Percentiles rank a stretch among this genome's conserved stretches.
These are phyloP conservation scores for Nigrograna mackinnonii DNA, from an alignment of 2,329 filamentous ascomycete genomes.

Conservation along the genomic window DNA sequence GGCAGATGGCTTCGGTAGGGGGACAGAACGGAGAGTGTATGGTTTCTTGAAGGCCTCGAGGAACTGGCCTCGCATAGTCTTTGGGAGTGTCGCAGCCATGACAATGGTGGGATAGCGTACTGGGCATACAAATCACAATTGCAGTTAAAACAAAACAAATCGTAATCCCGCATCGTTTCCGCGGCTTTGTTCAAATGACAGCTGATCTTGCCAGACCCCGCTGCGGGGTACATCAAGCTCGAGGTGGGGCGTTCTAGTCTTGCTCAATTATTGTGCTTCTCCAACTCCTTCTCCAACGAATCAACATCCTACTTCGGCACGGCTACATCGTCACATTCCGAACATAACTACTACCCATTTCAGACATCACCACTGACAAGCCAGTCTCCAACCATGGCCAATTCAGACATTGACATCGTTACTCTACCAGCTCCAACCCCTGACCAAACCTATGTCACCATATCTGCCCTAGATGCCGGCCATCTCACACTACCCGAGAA, in stretches of 20 bases:
- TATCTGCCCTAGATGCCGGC: constrained; percentile 35
- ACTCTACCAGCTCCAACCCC: constrained; percentile 22
- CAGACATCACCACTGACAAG: too few relatives aligned
- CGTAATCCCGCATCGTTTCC: not conserved
- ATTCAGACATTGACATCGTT: constrained; percentile 7
- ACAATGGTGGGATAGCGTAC: not conserved
- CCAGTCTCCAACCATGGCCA: not conserved
- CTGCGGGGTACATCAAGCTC: constrained; percentile 24
- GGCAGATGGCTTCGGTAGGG: constrained; percentile 32
- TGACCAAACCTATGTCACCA: constrained; percentile 29
- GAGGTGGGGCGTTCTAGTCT: constrained; percentile 24
- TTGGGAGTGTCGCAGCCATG: constrained; percentile 21
- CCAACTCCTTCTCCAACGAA: constrained; percentile 11
- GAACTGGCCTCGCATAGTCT: constrained; percentile 46
- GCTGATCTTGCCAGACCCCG: constrained; percentile 22
- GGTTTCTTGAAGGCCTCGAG: constrained; percentile 47
- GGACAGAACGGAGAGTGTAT: constrained; percentile 41
- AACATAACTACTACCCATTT: too few relatives aligned
- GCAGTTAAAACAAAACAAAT: not conserved
- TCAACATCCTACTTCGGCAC: constrained; percentile 2
- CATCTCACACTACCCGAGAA: constrained; percentile 52
- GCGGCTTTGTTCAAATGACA: not conserved
- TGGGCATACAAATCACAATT: not conserved
- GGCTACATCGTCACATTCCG: too few relatives aligned
- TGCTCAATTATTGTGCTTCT: constrained; percentile 5